Evolutionary conservation across 495 filamentous ascomycete species (phyloP), one percentile per base, ranked within the genome.

Genomic region (Penicillium nucicola): DNA sequence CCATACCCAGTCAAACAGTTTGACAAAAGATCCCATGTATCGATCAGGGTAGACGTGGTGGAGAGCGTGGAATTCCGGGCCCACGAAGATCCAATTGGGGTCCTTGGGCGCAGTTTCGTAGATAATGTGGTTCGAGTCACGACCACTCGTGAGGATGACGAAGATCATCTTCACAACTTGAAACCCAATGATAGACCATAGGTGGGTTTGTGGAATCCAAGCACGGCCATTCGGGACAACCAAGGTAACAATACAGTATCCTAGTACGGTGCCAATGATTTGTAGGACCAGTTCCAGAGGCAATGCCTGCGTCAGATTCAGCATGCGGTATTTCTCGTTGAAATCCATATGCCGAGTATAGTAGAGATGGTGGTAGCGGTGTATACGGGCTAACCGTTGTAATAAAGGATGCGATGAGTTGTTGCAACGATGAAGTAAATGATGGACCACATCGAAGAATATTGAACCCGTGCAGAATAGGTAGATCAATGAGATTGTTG

Each of bases 301-400:
- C 5, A 61, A 39, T 3, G 58, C 55, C 14, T 58, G 51, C 23
- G 39, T 46, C 1, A 39, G 14, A 15, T 61, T 61, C n/a, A 50
- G 55, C 13, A 33, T 39, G 4, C 30, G 45, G 33, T 61, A 61
- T 30, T 35, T 41, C 1, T 33, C 13, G 45, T 61, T 52, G 45
- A 61, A 61, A 10, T 49, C 38, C 31, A 61, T 45, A 14, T 53
- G 48, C 0, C 48, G 55, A 3, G 50, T 58, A 42, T 55, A 61
- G 41, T 58, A 61, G 4, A 61, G 58, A 28, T 61, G 58, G 36
- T 61, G 58, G 41, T 32, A 61, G 32, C 48, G 51, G 33, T 61
- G 58, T 13, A 43, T 45, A n/a, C 34, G 55, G 18, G 48, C 53
- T 4, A 61, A 55, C 11, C 36, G 32, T 45, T 48, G 50, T 2